Percentiles rank a stretch among this genome's conserved stretches.
Evolutionary conservation across 495 filamentous ascomycete genomes (phyloP).

Genomic region (Xeromyces bisporus): DNA sequence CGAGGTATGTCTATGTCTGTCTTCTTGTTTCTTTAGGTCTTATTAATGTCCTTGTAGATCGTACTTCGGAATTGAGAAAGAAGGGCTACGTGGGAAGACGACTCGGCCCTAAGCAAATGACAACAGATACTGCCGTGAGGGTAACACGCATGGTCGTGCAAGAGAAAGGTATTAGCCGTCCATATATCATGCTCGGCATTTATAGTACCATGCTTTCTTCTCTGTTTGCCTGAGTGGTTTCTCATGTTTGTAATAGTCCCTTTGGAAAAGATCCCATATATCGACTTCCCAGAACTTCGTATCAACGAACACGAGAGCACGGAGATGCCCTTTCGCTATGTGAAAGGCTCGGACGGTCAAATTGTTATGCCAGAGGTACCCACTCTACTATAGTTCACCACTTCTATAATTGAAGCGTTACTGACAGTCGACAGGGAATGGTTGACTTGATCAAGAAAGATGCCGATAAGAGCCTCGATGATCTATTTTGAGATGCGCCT

Average conservation of each 20-base stretch:
- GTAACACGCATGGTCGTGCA: slow-evolving; percentile 83
- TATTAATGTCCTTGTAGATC: slow-evolving; percentile 38
- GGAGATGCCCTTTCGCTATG: slow-evolving; percentile 95
- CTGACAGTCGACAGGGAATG: slow-evolving; percentile 52
- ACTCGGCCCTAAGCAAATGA: slow-evolving; percentile 92
- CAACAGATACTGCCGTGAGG: slow-evolving; percentile 88
- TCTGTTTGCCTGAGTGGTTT: not conserved
- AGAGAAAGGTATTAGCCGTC: slow-evolving; percentile 53
- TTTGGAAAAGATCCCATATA: slow-evolving; percentile 57
- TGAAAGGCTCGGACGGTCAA: slow-evolving; percentile 52
- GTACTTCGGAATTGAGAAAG: slow-evolving; percentile 79
- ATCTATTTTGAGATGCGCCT: slow-evolving; percentile 45
- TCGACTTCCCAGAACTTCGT: slow-evolving; percentile 75
- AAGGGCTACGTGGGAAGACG: slow-evolving; percentile 82
- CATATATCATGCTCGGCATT: no score
- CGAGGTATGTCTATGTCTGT: slow-evolving; percentile 43
- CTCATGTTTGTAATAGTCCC: slow-evolving; percentile 35
- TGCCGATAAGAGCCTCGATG: slow-evolving; percentile 76
- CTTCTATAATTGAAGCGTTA: not conserved
- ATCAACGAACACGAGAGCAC: slow-evolving; percentile 86
- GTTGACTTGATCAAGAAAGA: slow-evolving; percentile 83
- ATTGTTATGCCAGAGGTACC: slow-evolving; percentile 82
- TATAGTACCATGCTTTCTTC: not conserved
- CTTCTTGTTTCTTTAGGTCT: not conserved
- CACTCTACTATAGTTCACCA: not conserved